Evolutionary conservation across 352 stramenopile species (phyloP).

Genomic region (Globisporangium ultimum): DNA sequence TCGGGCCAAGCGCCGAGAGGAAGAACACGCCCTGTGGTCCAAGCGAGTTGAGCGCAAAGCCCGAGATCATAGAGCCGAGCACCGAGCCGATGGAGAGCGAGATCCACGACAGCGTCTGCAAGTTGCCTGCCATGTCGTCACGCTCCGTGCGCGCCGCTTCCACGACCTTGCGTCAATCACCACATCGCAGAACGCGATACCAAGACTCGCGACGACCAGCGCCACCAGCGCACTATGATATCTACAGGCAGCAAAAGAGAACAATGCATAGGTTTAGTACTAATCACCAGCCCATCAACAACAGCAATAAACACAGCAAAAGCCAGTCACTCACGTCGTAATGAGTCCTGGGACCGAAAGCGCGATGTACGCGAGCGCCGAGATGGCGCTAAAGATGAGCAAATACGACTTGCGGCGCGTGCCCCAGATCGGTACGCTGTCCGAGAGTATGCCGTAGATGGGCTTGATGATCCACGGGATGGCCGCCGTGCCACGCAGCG

Average conservation of each 20-base stretch:
- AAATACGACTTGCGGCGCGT: constrained; percentile 78
- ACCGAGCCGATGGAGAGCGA: constrained; percentile 69
- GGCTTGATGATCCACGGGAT: constrained; percentile 85
- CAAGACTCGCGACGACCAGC: constrained; percentile 73
- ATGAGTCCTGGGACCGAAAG: constrained; percentile 60
- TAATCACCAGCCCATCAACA: not conserved
- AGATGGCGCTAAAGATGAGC: constrained; percentile 66
- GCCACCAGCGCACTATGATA: constrained; percentile 48
- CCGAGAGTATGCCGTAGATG: constrained; percentile 73
- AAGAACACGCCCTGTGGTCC: constrained; percentile 72
- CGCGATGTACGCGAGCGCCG: constrained; percentile 50
- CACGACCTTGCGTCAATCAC: constrained; percentile 79
- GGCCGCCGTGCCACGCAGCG: constrained; percentile 55
- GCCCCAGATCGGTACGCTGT: constrained; percentile 71
- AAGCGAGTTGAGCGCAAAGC: constrained; percentile 50
- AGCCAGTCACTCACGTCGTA: constrained; percentile 31
- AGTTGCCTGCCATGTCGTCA: constrained; percentile 69
- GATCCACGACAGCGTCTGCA: constrained; percentile 79
- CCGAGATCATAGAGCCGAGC: constrained; percentile 66
- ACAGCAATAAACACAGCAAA: not conserved
- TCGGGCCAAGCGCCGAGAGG: constrained; percentile 60
- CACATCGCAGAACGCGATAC: constrained; percentile 79
- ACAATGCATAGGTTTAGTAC: not conserved
- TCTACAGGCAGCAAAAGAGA: constrained; percentile 6
- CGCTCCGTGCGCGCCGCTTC: constrained; percentile 65